A percentile compares a stretch with the other conserved stretches of the same genome.
Evolutionary conservation across 805 yeast genomes (phyloP).

Genomic region (Huiozyma naganishii): DNA sequence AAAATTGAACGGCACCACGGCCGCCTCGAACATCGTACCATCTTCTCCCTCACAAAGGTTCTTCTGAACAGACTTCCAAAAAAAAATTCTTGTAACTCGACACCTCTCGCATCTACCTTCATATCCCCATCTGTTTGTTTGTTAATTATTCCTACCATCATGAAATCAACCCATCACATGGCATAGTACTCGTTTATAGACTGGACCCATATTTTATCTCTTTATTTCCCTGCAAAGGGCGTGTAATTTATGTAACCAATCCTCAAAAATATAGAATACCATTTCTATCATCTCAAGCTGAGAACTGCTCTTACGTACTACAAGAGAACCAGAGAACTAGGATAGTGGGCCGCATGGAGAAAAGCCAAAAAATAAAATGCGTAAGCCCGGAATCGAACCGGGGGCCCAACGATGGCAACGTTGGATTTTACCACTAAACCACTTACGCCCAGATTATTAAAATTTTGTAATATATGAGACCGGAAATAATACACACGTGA

Average conservation of each 20-base stretch:
- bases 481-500: background rate
- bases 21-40: background rate
- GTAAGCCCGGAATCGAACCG: constrained; percentile 14
- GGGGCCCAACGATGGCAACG: constrained; percentile 14
- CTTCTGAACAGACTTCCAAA: background rate
- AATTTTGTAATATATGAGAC: background rate
- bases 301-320: too few relatives aligned
- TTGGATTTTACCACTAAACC: constrained; percentile 12
- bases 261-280: background rate
- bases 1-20: background rate
- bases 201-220: too few relatives aligned
- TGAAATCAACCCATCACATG: background rate
- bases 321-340: background rate
- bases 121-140: too few relatives aligned
- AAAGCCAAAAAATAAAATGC: constrained; percentile 3
- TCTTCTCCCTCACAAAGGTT: constrained; percentile 1
- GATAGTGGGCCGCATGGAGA: background rate
- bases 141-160: too few relatives aligned
- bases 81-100: background rate
- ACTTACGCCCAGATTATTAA: constrained; percentile 3
- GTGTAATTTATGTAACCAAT: background rate
- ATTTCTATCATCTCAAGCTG: too few relatives aligned
- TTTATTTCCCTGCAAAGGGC: background rate
- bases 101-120: background rate
- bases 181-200: background rate